Evolutionary conservation across 2,329 filamentous ascomycete species (phyloP).

Genomic region (Trichophyton simii): DNA sequence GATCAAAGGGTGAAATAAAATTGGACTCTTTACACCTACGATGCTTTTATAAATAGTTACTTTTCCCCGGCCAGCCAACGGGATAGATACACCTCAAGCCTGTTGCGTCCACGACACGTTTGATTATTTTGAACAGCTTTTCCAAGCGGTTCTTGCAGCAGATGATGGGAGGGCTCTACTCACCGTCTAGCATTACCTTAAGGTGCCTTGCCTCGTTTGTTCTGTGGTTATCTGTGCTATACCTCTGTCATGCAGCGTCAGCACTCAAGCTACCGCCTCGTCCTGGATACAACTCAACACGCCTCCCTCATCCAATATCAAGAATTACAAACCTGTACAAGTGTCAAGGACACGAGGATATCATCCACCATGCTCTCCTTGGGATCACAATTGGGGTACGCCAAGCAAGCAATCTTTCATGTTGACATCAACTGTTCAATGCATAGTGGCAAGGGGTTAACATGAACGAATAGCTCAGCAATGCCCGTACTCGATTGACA

Average conservation of each 20-base stretch:
- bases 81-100: no score
- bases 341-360: neutral
- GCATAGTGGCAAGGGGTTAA: neutral
- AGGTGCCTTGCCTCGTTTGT: neutral
- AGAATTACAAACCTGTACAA: neutral
- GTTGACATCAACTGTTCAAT: neutral
- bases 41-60: no score
- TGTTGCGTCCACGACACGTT: no score
- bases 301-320: neutral
- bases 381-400: neutral
- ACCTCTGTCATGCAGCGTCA: neutral
- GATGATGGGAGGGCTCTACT: neutral
- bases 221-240: neutral
- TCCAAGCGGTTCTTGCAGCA: neutral
- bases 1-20: no score
- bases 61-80: no score
- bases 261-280: no score
- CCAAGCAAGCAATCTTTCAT: neutral
- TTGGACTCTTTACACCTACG: no score
- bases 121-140: no score
- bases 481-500: neutral
- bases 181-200: no score
- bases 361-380: neutral
- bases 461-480: neutral
- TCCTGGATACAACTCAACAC: neutral